A percentile compares a stretch with the other conserved stretches of the same genome.
phyloP scores from a whole-genome alignment of 2,329 filamentous ascomycete species.

The Colletotrichum australisinense region DNA sequence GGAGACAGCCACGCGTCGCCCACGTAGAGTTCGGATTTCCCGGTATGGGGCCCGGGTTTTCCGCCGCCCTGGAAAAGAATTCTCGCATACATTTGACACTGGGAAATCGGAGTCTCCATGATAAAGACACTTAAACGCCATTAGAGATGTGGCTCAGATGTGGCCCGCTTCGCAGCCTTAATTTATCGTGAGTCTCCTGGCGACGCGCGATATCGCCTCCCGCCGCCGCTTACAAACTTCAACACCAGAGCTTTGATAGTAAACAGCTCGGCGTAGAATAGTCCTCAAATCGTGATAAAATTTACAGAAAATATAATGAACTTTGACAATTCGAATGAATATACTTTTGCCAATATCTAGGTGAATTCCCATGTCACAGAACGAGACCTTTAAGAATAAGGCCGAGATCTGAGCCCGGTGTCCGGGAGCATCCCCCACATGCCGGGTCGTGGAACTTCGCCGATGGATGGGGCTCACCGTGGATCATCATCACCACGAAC shows the following conservation, averaged over 20 bases:
- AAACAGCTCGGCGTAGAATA: background rate
- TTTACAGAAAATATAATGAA: background rate
- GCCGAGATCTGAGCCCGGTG: background rate
- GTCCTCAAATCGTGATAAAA: background rate
- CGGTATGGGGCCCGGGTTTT: background rate
- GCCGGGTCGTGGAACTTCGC: slow-evolving; percentile 19
- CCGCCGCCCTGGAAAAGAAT: background rate
- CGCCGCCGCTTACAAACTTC: background rate
- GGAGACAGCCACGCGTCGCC: slow-evolving; percentile 1
- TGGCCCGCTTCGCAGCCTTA: slow-evolving; percentile 10
- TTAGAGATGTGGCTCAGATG: background rate
- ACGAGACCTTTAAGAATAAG: background rate
- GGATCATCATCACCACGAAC: slow-evolving; percentile 8
- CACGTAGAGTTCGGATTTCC: background rate
- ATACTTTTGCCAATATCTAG: background rate
- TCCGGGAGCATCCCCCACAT: background rate
- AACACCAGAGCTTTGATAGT: background rate
- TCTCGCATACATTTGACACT: background rate
- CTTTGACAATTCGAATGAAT: background rate
- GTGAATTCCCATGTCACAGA: fast-evolving
- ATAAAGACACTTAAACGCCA: background rate
- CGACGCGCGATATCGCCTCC: background rate
- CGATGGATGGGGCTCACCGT: slow-evolving; percentile 10
- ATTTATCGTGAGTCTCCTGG: slow-evolving; percentile 6
- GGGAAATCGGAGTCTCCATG: background rate